Percentiles rank a stretch among this genome's conserved stretches.
Evolutionary conservation across 2,329 filamentous ascomycete genomes (phyloP).

Genomic region (Leptodontidium sp.): DNA sequence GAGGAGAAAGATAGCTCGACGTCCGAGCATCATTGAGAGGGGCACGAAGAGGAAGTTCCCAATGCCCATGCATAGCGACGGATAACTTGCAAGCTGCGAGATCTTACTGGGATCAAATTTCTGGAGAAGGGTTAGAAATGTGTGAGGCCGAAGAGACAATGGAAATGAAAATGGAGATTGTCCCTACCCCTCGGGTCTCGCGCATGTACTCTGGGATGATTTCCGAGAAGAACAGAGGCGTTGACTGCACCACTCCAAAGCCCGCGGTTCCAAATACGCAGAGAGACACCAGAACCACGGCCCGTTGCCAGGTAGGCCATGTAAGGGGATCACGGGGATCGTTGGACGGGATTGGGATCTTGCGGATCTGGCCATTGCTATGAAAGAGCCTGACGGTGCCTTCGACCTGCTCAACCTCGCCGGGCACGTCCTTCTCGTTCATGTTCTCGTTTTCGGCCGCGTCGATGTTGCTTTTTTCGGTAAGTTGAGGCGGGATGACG

Average conservation of each 20-base stretch:
- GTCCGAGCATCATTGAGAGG: constrained; percentile 2
- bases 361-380: constrained; percentile 2
- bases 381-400: background rate
- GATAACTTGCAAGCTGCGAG: background rate
- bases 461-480: background rate
- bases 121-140: background rate
- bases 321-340: background rate
- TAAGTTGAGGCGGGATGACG: background rate
- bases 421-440: background rate
- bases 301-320: background rate
- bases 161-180: background rate
- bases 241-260: background rate
- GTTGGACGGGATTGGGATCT: constrained; percentile 1
- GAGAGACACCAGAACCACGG: background rate
- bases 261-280: background rate
- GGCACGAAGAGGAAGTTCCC: background rate
- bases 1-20: background rate
- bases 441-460: background rate
- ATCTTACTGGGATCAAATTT: background rate
- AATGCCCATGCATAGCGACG: background rate
- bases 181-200: background rate
- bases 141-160: background rate
- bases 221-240: constrained; percentile 1
- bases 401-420: background rate
- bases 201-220: constrained; percentile 1